Evolutionary conservation across 352 stramenopile species (phyloP).

Genomic region (Phytopythium boreale): DNA sequence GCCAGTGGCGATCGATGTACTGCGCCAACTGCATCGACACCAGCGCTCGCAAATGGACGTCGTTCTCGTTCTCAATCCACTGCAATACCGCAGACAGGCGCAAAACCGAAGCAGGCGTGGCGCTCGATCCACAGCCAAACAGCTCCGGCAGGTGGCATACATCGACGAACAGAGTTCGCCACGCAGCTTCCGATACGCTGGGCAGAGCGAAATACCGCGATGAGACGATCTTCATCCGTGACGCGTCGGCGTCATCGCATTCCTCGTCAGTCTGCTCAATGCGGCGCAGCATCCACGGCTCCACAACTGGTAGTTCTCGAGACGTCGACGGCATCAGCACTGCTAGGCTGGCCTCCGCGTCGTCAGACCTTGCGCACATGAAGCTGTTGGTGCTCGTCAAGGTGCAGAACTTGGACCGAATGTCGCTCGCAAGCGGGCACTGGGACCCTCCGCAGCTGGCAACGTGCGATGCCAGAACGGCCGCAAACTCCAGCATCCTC

Average conservation of each 20-base stretch:
- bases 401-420: slow-evolving; percentile 29
- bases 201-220: not conserved
- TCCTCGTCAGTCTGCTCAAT: slow-evolving; percentile 5
- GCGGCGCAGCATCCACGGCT: slow-evolving; percentile 2
- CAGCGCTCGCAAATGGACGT: slow-evolving; percentile 22
- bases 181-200: slow-evolving; percentile 16
- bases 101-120: not conserved
- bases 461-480: slow-evolving; percentile 36
- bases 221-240: not conserved
- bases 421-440: slow-evolving; percentile 23
- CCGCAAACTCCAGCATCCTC: slow-evolving; percentile 24
- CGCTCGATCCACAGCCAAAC: slow-evolving; percentile 20
- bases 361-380: not conserved
- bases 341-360: slow-evolving; percentile 16
- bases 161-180: slow-evolving; percentile 37
- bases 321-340: slow-evolving; percentile 24
- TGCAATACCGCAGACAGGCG: slow-evolving; percentile 31
- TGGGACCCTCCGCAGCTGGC: slow-evolving; percentile 14
- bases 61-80: slow-evolving; percentile 45
- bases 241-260: not conserved
- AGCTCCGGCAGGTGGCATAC: slow-evolving; percentile 36
- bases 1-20: slow-evolving; percentile 46
- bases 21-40: slow-evolving; percentile 47
- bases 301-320: not conserved
- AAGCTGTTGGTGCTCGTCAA: slow-evolving; percentile 22